Evolutionary conservation across 2,329 filamentous ascomycete species (phyloP), one percentile per base, ranked within the genome.

Genomic region (Aspergillus aculeatus): DNA sequence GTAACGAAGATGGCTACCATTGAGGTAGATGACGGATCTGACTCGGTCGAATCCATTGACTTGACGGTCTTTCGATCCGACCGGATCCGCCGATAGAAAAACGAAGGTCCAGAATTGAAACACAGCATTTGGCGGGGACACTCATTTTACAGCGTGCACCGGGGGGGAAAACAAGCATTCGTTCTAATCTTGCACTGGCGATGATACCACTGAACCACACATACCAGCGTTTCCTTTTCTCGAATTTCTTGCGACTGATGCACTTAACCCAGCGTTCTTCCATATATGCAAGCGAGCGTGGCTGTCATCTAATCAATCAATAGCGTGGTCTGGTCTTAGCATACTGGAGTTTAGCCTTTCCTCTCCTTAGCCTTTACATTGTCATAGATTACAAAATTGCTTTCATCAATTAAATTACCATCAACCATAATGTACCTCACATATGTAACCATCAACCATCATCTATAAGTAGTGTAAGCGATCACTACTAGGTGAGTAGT

Each of bases 41-140:
- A 23, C 11, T 67, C 64, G 5, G 52, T 62, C 2, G 65, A 67
- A 49, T 61, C 66, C 1, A 57, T 68, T 19, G 66, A 68, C 47
- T 19, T 68, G 48, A 53, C 58, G 4, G 54, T 61, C 6, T 68
- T 68, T 32, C 65, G 66, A 23, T 58, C 59, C 31, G 59, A 38
- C 32, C 66, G 66, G 14, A 47, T 61, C 50, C 60, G 58, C 16
- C 57, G 58, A 14, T 54, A 48, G 44, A n/a, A 44, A 26, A 6
- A 9, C 29, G 60, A 50, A 35, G 14, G 2, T 12, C 32, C 21
- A 11, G 24, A 19, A 31, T 19, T 47, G 16, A 54, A 19, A 47
- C 19, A 54, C 38, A 56, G 54, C 32, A 35, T 32, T 38, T 44
- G 38, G 41, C 41, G 53, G 53, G 53, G 41, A 29, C 53, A 55